Evolutionary conservation across 2,329 filamentous ascomycete genomes (phyloP).

Genomic region (Penicillium sp.): DNA sequence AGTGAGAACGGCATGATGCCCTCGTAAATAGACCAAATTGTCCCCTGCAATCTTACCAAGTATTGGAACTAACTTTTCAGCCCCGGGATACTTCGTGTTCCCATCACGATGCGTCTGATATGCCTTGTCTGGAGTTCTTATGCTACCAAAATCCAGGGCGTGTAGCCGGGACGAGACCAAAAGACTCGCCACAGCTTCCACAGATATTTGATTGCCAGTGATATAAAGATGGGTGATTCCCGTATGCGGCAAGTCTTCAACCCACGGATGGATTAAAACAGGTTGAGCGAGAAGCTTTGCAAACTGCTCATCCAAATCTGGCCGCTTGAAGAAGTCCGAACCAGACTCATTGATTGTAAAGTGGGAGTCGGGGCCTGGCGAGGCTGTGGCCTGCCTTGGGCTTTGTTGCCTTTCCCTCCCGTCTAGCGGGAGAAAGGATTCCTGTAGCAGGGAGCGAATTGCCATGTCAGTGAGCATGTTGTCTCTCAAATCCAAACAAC

Average conservation of each 20-base stretch:
- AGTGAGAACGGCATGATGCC: slow-evolving; percentile 57
- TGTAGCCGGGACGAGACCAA: slow-evolving; percentile 54
- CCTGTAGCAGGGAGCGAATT: slow-evolving; percentile 52
- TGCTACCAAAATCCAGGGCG: slow-evolving; percentile 56
- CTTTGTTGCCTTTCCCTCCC: neutral
- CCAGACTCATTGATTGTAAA: slow-evolving; percentile 7
- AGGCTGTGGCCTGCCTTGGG: slow-evolving; percentile 8
- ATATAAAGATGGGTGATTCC: slow-evolving; percentile 63
- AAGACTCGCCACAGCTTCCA: slow-evolving; percentile 56
- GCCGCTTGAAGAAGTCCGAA: slow-evolving; percentile 29
- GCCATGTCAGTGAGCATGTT: slow-evolving; percentile 59
- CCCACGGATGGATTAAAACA: slow-evolving; percentile 54
- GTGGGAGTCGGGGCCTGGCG: slow-evolving; percentile 12
- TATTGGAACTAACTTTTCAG: slow-evolving; percentile 56
- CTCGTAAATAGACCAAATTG: slow-evolving; percentile 54
- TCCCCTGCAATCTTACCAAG: slow-evolving; percentile 49
- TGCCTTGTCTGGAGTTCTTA: slow-evolving; percentile 39
- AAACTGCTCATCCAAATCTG: slow-evolving; percentile 49
- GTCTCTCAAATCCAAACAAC: slow-evolving; percentile 58
- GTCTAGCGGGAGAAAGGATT: slow-evolving; percentile 46
- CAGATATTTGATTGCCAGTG: slow-evolving; percentile 55
- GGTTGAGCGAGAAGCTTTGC: slow-evolving; percentile 50
- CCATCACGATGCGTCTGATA: slow-evolving; percentile 15
- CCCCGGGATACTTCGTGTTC: slow-evolving; percentile 44
- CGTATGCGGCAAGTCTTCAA: slow-evolving; percentile 55